phyloP scores from a whole-genome alignment of 345 rosid genomes.

The Heritiera fomes region DNA sequence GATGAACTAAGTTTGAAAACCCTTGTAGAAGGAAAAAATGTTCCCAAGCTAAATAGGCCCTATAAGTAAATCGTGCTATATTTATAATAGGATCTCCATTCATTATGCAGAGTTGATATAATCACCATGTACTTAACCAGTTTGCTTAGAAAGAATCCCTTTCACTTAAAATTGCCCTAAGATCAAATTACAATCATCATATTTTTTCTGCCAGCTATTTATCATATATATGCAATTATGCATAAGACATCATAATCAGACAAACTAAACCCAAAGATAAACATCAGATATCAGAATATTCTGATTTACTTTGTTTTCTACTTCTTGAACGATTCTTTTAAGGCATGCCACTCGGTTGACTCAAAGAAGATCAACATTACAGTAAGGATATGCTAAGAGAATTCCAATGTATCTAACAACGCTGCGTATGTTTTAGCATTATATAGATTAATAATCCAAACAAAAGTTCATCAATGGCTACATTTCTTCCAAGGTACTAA shows the following conservation, averaged over 20 bases:
- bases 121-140: not conserved
- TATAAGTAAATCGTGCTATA: not conserved
- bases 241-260: not conserved
- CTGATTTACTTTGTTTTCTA: not conserved
- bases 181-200: not conserved
- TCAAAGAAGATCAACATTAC: not conserved
- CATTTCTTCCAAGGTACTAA: not conserved
- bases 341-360: not conserved
- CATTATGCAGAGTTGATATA: not conserved
- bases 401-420: not conserved
- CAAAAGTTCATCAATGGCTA: not conserved
- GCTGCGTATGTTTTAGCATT: not conserved
- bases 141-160: slow-evolving; percentile 10
- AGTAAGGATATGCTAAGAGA: not conserved
- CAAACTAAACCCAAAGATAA: slow-evolving; percentile 5
- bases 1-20: not conserved
- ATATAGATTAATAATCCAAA: slow-evolving; percentile 5
- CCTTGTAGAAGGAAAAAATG: not conserved
- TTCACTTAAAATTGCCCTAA: not conserved
- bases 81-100: not conserved
- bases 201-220: not conserved
- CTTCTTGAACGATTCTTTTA: not conserved
- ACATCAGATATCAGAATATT: not conserved
- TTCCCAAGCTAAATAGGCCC: not conserved
- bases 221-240: not conserved